Evolutionary conservation across 768 basidiomycete genomes (phyloP), one percentile per base, ranked within the genome.

Genomic region (Auriculariales sp.): DNA sequence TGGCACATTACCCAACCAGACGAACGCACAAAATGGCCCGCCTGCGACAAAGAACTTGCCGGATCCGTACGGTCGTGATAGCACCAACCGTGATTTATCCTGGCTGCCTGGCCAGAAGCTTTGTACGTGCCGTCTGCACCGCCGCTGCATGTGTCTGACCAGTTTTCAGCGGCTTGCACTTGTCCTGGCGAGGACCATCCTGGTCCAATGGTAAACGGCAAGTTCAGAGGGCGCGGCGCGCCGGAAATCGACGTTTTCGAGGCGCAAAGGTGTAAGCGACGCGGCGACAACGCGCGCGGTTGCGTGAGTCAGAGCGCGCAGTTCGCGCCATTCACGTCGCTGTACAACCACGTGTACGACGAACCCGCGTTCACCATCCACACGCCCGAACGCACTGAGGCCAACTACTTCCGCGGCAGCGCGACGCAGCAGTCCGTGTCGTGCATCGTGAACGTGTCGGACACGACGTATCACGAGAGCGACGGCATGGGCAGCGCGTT

Each of bases 241-340:
- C 93, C 94, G 1, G 94, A 98, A 68, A 90, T 97, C 57, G 93
- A 97, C 64, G 72, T 98, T 52, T 60, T 94, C 52, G 93, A 98
- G 68, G 79, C 89, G 0, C 83, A 91, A 61, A 72, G 70, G 58
- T 75, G 80, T 67, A 81, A 82, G 53, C 53, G 44, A 48, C 53
- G 35, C 36, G 58, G 35, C 1, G 35, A 22, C 39, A 25, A 44
- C 39, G 39, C 39, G 39, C 39, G 27, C 39, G 39, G 39, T 4
- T 44, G 39, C 46, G 79, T 79, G 5, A 86, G 83, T 19, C 85
- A 87, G 64, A 78, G 75, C 2, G 77, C 74, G 59, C 90, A 93
- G 64, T 62, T 73, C 30, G 88, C 87, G 9, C 89, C 89, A 9
- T 92, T 81, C 68, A 78, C n/a, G n/a, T n/a, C n/a, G n/a, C n/a